phyloP scores from a whole-genome alignment of 2,329 filamentous ascomycete genomes.

The Alternaria conjuncta region DNA sequence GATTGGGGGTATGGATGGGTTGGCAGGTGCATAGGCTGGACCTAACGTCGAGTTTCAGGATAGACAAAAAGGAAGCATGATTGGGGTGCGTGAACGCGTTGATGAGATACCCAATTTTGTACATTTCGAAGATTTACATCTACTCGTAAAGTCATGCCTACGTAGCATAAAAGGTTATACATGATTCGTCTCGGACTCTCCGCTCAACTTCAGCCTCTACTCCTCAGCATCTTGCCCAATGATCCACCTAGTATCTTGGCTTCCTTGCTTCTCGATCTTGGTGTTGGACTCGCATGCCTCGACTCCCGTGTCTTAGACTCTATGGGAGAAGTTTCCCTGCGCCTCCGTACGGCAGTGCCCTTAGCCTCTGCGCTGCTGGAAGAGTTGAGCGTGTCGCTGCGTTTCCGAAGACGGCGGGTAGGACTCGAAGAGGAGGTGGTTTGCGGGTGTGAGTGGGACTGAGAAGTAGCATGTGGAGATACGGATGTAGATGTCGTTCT shows the following conservation, averaged over 20 bases:
- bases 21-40: conserved; percentile 8
- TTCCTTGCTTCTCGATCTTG: conserved; percentile 13
- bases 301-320: conserved; percentile 12
- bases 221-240: conserved; percentile 21
- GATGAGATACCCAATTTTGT: neutral
- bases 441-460: conserved; percentile 1
- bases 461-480: neutral
- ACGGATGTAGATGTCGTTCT: neutral
- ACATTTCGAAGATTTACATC: neutral
- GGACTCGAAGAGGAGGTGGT: conserved; percentile 5
- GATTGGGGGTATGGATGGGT: conserved; percentile 64
- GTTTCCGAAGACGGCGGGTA: conserved; percentile 23
- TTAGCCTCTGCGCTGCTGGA: conserved; percentile 18
- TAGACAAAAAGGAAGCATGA: neutral
- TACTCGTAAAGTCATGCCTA: neutral
- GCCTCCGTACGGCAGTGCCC: conserved; percentile 5
- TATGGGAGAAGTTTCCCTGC: conserved; percentile 15
- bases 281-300: conserved; percentile 18
- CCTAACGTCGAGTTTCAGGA: neutral
- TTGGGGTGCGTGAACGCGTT: neutral
- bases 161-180: neutral
- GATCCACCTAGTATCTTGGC: conserved; percentile 2
- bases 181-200: neutral
- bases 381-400: conserved; percentile 31
- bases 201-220: conserved; percentile 10